Percentiles rank a stretch among this genome's conserved stretches.
These are phyloP conservation scores for Eutrema salsugineum DNA, from an alignment of 441 rosid species.

Conservation along the genomic window DNA sequence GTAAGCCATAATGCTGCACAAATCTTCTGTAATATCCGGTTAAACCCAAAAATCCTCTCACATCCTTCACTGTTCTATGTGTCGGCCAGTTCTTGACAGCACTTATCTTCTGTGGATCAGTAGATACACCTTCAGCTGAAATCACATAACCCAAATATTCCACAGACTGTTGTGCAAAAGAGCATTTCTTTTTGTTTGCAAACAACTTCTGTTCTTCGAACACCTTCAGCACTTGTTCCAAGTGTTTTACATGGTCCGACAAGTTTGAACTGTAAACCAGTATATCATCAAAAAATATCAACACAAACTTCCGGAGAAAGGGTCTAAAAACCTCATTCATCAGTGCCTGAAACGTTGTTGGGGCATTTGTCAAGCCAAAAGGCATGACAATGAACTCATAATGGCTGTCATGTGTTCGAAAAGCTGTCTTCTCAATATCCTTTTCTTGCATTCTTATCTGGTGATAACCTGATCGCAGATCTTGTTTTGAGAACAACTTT, in stretches of 20 bases:
- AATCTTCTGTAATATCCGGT: not conserved
- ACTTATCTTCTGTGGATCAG: not conserved
- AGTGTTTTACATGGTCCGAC: not conserved
- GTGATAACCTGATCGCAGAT: not conserved
- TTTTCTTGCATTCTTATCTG: not conserved
- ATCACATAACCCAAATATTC: not conserved
- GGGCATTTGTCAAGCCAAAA: not conserved
- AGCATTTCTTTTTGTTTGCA: no score
- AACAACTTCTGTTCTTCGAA: no score
- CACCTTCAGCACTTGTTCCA: no score
- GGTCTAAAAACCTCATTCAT: not conserved
- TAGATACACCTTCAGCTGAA: not conserved
- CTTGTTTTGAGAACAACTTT: accelerated
- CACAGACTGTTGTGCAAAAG: not conserved
- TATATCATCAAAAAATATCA: not conserved
- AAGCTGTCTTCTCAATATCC: not conserved
- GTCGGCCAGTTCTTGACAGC: not conserved
- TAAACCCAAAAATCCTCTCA: not conserved
- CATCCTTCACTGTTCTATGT: not conserved
- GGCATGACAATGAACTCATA: not conserved
- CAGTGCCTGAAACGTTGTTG: not conserved
- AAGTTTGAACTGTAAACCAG: not conserved
- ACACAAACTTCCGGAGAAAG: not conserved
- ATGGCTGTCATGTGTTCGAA: not conserved
- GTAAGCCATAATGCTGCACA: not conserved